A percentile compares a stretch with the other conserved stretches of the same genome.
Conservation (phyloP, 192 early-diverging fungal genomes). For the Backusella circina region DNA sequence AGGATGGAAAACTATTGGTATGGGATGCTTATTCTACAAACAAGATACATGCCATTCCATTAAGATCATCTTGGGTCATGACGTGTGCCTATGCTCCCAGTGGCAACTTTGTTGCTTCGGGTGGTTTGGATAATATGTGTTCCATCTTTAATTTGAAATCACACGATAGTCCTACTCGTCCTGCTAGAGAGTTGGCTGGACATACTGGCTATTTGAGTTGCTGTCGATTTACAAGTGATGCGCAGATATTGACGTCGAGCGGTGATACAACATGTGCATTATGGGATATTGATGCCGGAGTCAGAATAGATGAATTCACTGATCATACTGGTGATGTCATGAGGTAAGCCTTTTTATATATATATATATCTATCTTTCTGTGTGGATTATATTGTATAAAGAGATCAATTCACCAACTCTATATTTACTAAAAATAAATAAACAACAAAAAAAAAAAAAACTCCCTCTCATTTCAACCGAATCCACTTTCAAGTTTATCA, state of each 20-base stretch:
- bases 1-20: constrained; percentile 99
- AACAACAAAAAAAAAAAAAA: too few relatives aligned
- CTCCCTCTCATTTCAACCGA: not conserved
- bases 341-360: constrained; percentile 48
- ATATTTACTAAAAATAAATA: not conserved
- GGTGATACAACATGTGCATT: constrained; percentile 99
- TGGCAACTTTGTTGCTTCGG: constrained; percentile 97
- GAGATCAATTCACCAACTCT: not conserved
- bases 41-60: constrained; percentile 97
- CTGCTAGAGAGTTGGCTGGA: constrained; percentile 89
- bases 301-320: constrained; percentile 93
- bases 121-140: constrained; percentile 99
- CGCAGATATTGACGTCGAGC: constrained; percentile 94
- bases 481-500: constrained; percentile 59
- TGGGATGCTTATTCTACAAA: constrained; percentile 99
- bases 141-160: constrained; percentile 94
- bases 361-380: not conserved
- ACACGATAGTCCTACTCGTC: constrained; percentile 85
- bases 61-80: constrained; percentile 99
- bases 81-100: constrained; percentile 98
- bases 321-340: constrained; percentile 99
- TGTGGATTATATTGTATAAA: not conserved
- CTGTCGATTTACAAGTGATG: constrained; percentile 94
- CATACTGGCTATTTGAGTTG: constrained; percentile 98
- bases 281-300: constrained; percentile 99